These are phyloP conservation scores for Arthromyces matolae DNA, from an alignment of 768 basidiomycete species.

Conservation along the genomic window DNA sequence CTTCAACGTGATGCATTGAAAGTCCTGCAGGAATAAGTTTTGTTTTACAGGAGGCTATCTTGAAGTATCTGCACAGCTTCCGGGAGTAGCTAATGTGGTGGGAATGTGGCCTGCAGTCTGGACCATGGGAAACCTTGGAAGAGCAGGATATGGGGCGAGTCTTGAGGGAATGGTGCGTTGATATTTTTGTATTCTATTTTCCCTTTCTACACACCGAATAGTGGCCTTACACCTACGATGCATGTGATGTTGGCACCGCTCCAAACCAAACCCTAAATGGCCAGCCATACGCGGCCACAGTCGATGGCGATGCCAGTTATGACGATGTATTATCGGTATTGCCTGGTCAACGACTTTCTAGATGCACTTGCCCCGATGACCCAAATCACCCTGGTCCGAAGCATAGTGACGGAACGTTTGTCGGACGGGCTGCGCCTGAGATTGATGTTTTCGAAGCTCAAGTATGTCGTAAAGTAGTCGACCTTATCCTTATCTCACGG, in stretches of 20 bases:
- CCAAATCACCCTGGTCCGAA: slow-evolving; percentile 72
- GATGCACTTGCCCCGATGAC: slow-evolving; percentile 78
- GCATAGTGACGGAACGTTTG: slow-evolving; percentile 64
- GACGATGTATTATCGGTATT: slow-evolving; percentile 55
- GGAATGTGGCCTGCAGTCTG: slow-evolving; percentile 78
- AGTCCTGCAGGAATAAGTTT: slow-evolving; percentile 63
- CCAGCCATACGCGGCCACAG: slow-evolving; percentile 54
- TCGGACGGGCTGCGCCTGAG: slow-evolving; percentile 79
- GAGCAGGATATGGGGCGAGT: slow-evolving; percentile 82
- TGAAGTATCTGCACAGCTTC: slow-evolving; percentile 56
- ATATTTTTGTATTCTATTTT: background rate
- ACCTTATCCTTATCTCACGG: background rate
- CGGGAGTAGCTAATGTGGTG: slow-evolving; percentile 58
- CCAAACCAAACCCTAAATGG: slow-evolving; percentile 72
- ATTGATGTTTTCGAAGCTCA: slow-evolving; percentile 88
- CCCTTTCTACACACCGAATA: slow-evolving; percentile 20
- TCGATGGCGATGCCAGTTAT: slow-evolving; percentile 47
- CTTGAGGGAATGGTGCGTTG: slow-evolving; percentile 70
- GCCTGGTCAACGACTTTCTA: slow-evolving; percentile 73
- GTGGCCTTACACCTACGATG: slow-evolving; percentile 80
- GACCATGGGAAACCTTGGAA: slow-evolving; percentile 64
- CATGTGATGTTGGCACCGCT: slow-evolving; percentile 79
- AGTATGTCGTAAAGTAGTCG: slow-evolving; percentile 21
- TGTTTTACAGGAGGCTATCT: slow-evolving; percentile 81
- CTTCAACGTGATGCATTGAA: background rate